Evolutionary conservation across 2,329 filamentous ascomycete species (phyloP).

Genomic region (Davidsoniella virescens): DNA sequence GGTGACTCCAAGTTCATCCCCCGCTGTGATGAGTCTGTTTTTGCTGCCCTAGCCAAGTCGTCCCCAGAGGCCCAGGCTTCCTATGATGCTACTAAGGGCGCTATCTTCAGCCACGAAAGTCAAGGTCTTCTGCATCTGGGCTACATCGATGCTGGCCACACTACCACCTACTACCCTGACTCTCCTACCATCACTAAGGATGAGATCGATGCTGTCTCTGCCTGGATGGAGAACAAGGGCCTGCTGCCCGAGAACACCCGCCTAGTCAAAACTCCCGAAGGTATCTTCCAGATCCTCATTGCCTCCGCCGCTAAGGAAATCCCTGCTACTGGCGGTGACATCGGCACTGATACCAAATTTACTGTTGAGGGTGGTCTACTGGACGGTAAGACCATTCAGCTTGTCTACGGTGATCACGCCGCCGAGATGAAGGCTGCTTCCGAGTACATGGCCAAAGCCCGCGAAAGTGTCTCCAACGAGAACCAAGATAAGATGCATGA

Average conservation of each 20-base stretch:
- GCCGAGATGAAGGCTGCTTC: conserved; percentile 55
- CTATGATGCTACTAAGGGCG: conserved; percentile 52
- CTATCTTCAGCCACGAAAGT: conserved; percentile 52
- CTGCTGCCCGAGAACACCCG: conserved; percentile 64
- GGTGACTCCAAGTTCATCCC: conserved; percentile 76
- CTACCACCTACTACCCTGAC: conserved; percentile 71
- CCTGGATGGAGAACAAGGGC: conserved; percentile 55
- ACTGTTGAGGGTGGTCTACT: conserved; percentile 41
- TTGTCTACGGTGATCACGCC: conserved; percentile 60
- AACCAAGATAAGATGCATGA: conserved; percentile 57
- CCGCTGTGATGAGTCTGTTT: conserved; percentile 44
- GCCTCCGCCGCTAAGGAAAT: conserved; percentile 47
- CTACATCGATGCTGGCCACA: conserved; percentile 56
- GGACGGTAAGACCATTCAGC: conserved; percentile 49
- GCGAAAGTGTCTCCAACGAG: conserved; percentile 54
- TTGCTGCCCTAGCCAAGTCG: conserved; percentile 47
- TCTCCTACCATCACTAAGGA: conserved; percentile 57
- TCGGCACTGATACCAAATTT: conserved; percentile 48
- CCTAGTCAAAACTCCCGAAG: conserved; percentile 47
- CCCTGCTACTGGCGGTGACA: conserved; percentile 48
- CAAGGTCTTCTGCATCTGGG: conserved; percentile 57
- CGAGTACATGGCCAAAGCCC: conserved; percentile 50
- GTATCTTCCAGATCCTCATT: conserved; percentile 56
- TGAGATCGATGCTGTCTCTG: conserved; percentile 58
- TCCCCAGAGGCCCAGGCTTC: conserved; percentile 44